Conservation (phyloP, 73 alveolate species). For the Uronychia binucleata region DNA sequence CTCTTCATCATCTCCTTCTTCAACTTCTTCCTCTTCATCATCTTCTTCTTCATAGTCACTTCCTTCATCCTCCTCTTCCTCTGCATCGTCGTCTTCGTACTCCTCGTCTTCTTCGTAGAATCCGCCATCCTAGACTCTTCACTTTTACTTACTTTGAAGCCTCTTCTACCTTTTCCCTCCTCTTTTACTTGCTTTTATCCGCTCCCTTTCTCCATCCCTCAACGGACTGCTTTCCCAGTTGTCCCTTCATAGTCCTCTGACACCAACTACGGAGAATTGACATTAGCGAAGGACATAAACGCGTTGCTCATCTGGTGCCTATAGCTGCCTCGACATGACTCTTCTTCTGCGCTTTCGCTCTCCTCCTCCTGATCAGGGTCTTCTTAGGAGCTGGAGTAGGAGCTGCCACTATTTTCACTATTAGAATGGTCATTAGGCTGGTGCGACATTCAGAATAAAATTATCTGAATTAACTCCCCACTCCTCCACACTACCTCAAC, state of each 20-base stretch:
- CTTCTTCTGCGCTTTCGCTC: background rate
- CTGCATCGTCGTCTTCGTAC: background rate
- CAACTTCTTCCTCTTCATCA: background rate
- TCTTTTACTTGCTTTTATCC: background rate
- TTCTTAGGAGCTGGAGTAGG: background rate
- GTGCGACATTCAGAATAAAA: background rate
- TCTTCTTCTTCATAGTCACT: background rate
- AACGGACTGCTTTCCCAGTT: background rate
- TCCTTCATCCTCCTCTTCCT: background rate
- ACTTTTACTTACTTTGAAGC: background rate
- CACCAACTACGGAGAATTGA: background rate
- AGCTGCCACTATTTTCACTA: background rate
- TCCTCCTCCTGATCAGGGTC: background rate
- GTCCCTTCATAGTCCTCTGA: background rate
- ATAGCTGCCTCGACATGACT: background rate
- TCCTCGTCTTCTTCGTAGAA: background rate
- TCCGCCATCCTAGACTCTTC: background rate
- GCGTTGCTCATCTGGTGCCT: background rate
- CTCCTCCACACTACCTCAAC: background rate
- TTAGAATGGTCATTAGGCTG: background rate
- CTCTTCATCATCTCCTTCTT: background rate
- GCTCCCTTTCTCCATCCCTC: background rate
- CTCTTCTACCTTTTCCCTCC: background rate
- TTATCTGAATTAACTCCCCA: too few relatives aligned
- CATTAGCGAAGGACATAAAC: background rate